Base-by-base conservation (phyloP, 2,329 filamentous ascomycete genomes). In the Trichoderma gracile region DNA sequence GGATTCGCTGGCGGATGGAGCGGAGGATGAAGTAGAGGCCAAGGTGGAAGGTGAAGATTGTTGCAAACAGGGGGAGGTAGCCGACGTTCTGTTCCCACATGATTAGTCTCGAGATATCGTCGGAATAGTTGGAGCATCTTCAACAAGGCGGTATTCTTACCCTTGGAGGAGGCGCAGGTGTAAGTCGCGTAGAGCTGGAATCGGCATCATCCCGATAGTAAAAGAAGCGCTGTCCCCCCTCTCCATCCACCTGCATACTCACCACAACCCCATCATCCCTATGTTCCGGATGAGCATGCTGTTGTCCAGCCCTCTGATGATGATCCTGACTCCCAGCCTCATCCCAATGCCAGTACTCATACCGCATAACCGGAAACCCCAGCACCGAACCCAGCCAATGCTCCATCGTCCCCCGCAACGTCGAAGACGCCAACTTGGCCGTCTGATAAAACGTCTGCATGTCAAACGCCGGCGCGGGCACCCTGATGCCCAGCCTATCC, bases 31-130 rank as follows among this genome's bases (percentile, higher is more conserved):
- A 57, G 61, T 47, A 66, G 19, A 64, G 45, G 17, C 43, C 45
- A 3, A 66, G 47, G 49, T 63, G 45, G 38, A 66, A 65, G n/a
- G 64, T 65, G n/a, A 65, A 54, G 59, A 65, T 62, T n/a, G 45
- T 53, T 33, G 50, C 38, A n/a, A 65, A 46, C 5, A 65, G 56
- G 19, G 63, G 56, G 9, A 60, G 14, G n/a, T 55, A 53, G 40
- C 25, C 52, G 23, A 58, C 33, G 49, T 58, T 42, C 62, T 64
- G 17, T 50, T 50, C 10, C 2, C 14, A n/a, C 14, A n/a, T 7
- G 1, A 17, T 59, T 50, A 59, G 56, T 14, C 6, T 27, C 30
- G 8, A 9, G 17, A 9, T 27, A 21, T 15, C 19, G 19, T 40
- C 9, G 9, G 25, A 27, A 27, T 27, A 27, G 25, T 5, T 27